phyloP scores from a whole-genome alignment of 768 basidiomycete species.

The Trametes cubensis region DNA sequence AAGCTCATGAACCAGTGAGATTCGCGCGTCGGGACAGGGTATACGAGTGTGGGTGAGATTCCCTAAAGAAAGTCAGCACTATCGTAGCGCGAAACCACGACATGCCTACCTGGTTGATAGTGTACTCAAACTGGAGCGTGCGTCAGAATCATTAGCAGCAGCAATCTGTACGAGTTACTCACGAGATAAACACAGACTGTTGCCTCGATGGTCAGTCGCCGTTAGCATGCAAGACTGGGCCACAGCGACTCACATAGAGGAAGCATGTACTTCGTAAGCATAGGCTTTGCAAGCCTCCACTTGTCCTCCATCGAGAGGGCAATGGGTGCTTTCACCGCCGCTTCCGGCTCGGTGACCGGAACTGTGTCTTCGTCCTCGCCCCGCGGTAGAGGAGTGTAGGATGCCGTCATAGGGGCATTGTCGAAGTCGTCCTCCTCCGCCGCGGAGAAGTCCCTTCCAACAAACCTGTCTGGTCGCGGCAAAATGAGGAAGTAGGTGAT shows the following conservation, averaged over 20 bases:
- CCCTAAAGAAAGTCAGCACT: conserved; percentile 50
- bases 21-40: conserved; percentile 73
- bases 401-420: conserved; percentile 6
- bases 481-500: conserved; percentile 77
- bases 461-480: conserved; percentile 59
- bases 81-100: neutral
- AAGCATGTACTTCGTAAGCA: conserved; percentile 86
- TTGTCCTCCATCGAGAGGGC: conserved; percentile 75
- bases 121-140: conserved; percentile 77
- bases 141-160: neutral
- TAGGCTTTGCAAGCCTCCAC: conserved; percentile 76
- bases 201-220: neutral
- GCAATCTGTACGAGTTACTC: conserved; percentile 29
- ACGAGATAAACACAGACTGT: conserved; percentile 66
- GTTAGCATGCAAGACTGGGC: neutral
- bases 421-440: conserved; percentile 41
- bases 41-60: conserved; percentile 86
- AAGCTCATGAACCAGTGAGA: conserved; percentile 65
- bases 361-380: conserved; percentile 4
- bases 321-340: conserved; percentile 26
- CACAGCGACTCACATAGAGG: conserved; percentile 71
- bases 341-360: conserved; percentile 1
- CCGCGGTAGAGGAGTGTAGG: conserved; percentile 12
- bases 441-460: conserved; percentile 41
- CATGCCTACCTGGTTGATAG: conserved; percentile 76